Conservation (phyloP, 805 yeast species). For the Wickerhamomyces ciferrii region DNA sequence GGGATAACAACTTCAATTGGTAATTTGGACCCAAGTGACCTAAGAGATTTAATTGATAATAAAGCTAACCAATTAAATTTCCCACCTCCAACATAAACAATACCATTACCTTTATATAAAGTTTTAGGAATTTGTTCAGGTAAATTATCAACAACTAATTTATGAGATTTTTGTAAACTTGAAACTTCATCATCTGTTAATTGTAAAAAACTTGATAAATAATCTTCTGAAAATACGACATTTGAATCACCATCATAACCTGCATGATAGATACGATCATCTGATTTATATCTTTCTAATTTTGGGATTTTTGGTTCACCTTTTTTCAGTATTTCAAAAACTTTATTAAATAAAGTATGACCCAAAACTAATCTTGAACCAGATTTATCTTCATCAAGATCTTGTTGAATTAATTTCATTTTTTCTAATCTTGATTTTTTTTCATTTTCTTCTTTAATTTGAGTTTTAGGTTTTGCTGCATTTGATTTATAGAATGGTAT, state of each 20-base stretch:
- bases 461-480: constrained; percentile 6
- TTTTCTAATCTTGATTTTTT: constrained; percentile 6
- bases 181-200: constrained; percentile 36
- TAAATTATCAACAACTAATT: constrained; percentile 35
- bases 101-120: constrained; percentile 48
- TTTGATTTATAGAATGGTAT: constrained; percentile 20
- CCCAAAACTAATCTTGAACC: constrained; percentile 29
- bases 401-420: constrained; percentile 17
- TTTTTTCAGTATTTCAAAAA: constrained; percentile 35
- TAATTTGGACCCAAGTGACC: constrained; percentile 42
- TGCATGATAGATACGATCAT: constrained; percentile 48
- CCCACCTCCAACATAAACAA: constrained; percentile 63
- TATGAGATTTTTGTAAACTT: constrained; percentile 43
- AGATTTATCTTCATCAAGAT: constrained; percentile 24
- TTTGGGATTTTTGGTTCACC: constrained; percentile 40
- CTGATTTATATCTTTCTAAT: constrained; percentile 38
- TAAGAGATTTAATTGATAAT: constrained; percentile 40
- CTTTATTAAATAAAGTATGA: constrained; percentile 35
- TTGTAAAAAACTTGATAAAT: constrained; percentile 43
- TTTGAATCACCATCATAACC: constrained; percentile 37
- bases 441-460: neutral
- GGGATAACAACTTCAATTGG: constrained; percentile 77
- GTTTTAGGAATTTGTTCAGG: constrained; percentile 43
- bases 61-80: constrained; percentile 51
- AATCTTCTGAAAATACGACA: constrained; percentile 47